Evolutionary conservation across 495 filamentous ascomycete species (phyloP).

Genomic region (Penicillium soppii): DNA sequence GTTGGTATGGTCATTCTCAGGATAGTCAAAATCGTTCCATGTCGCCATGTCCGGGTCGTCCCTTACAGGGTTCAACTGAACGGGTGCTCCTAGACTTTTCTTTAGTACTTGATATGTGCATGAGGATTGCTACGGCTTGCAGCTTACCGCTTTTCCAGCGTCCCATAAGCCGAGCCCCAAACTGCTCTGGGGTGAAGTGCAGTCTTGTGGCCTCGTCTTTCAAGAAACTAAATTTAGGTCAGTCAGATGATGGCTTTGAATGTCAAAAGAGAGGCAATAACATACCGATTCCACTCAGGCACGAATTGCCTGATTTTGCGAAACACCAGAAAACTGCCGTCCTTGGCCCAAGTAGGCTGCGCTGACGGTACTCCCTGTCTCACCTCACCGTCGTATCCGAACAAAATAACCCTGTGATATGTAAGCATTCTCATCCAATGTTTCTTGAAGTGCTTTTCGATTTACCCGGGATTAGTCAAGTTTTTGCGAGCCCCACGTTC

Average conservation of each 20-base stretch:
- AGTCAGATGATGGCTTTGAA: background rate
- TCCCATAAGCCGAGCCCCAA: slow-evolving; percentile 41
- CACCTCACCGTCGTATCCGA: slow-evolving; percentile 12
- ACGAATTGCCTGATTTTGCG: background rate
- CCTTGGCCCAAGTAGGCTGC: slow-evolving; percentile 13
- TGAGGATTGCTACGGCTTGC: background rate
- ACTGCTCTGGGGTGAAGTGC: slow-evolving; percentile 25
- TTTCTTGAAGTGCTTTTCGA: background rate
- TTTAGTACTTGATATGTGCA: slow-evolving; percentile 2
- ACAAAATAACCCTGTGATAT: slow-evolving; percentile 3
- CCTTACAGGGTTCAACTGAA: too few relatives aligned
- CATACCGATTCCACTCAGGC: background rate
- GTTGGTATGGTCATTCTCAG: too few relatives aligned
- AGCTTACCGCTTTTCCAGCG: slow-evolving; percentile 42
- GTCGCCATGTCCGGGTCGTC: too few relatives aligned
- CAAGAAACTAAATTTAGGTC: slow-evolving; percentile 22
- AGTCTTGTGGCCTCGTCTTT: slow-evolving; percentile 11
- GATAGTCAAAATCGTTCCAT: too few relatives aligned
- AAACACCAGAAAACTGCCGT: slow-evolving; percentile 8
- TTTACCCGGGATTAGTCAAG: slow-evolving; percentile 1
- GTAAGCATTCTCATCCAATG: background rate
- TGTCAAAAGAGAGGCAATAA: background rate
- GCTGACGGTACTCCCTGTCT: background rate
- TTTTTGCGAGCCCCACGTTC: background rate
- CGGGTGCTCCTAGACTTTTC: slow-evolving; percentile 18